Evolutionary conservation across 352 stramenopile genomes (phyloP), one percentile per base, ranked within the genome.

Genomic region (Elongisporangium prolatum): DNA sequence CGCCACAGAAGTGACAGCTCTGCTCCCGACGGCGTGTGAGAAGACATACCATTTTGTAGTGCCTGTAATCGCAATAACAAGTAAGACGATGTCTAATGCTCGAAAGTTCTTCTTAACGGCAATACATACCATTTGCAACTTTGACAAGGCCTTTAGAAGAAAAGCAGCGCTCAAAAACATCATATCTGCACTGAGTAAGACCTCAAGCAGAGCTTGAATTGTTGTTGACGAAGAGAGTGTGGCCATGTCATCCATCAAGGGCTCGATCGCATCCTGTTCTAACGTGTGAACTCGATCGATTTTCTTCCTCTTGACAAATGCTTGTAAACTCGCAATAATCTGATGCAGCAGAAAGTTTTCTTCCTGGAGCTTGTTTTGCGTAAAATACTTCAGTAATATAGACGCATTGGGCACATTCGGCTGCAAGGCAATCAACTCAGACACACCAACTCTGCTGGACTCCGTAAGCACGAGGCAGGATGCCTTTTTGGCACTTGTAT

Each of bases 321-420:
- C 70, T 55, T 89, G 81, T 14, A 95, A 69, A 2, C 71, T 69
- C 7, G 79, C 80, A 21, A 91, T 84, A 11, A 95, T 71, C 60
- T 95, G 85, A 21, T 95, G 83, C 51, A 95, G 58, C 25, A 91
- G 53, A 50, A 92, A 95, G n/a, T 88, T 89, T 51, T 95, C 85
- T 57, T 95, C 83, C 66, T 95, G 83, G 10, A 90, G 75, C 50
- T 90, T 91, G 58, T 91, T 92, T 52, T 95, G 77, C 9, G 80
- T 88, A 53, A 93, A 92, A 63, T 95, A 95, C 52, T 89, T 90
- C 62, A 91, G 75, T 65, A 93, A 57, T 40, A 84, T 85, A 3
- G 77, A 72, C 24, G 73, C 61, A 52, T 84, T 90, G 14, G 79
- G 74, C 0, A 87, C 52, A 17, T 64, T 66, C 0, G 76, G 57